Evolutionary conservation across 1,284 basidiomycete genomes (phyloP).

Genomic region (Schizophyllum commune): DNA sequence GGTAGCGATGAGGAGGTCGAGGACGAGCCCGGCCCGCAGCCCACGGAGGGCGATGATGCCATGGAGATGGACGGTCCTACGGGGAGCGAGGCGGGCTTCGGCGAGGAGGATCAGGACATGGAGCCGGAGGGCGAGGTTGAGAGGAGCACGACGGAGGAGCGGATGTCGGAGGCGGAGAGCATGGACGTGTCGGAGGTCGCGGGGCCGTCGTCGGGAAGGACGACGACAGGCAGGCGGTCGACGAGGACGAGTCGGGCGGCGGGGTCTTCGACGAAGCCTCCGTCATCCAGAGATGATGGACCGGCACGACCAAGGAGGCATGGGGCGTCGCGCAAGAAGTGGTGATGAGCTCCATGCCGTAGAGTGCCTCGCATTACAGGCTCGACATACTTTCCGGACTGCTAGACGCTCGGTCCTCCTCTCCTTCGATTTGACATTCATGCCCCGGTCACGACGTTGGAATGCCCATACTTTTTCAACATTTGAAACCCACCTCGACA

Average conservation of each 20-base stretch:
- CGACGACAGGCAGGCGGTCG: not conserved
- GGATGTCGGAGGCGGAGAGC: constrained; percentile 8
- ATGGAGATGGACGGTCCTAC: not conserved
- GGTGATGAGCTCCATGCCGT: not conserved
- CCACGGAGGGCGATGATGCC: not conserved
- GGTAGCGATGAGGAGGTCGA: constrained; percentile 45
- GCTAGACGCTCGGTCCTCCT: no score
- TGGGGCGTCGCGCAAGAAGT: not conserved
- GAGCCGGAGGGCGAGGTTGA: not conserved
- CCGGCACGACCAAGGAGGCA: not conserved
- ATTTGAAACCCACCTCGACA: no score
- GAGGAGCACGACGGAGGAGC: constrained; percentile 12
- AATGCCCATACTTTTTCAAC: no score
- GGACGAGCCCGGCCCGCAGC: constrained; percentile 24
- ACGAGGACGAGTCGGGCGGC: not conserved
- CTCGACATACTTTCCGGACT: no score
- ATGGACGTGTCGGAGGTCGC: constrained; percentile 11
- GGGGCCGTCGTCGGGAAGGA: constrained; percentile 3
- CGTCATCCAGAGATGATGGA: not conserved
- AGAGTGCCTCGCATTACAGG: not conserved
- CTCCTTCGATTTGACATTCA: no score
- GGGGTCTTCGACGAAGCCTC: not conserved
- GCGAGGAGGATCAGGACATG: not conserved
- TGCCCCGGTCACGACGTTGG: no score
- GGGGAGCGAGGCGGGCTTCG: not conserved